Conservation (phyloP, 2,329 filamentous ascomycete genomes). For the Fusarium sp. region DNA sequence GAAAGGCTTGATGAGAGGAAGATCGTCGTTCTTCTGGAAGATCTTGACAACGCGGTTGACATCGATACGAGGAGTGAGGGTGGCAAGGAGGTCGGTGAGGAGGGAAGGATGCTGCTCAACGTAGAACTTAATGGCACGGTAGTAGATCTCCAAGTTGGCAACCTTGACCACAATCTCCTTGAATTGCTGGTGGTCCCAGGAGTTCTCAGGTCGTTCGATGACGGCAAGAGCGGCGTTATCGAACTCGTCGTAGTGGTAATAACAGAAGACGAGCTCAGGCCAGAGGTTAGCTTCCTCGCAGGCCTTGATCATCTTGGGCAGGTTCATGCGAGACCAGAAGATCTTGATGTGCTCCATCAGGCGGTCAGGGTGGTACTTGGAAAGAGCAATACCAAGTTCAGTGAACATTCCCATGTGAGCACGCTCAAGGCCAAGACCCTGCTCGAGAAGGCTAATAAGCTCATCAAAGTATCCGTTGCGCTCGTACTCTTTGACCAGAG, state of each 20-base stretch:
- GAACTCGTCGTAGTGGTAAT: conserved; percentile 98
- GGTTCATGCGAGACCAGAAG: conserved; percentile 98
- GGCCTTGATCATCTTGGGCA: conserved; percentile 94
- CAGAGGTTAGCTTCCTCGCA: conserved; percentile 95
- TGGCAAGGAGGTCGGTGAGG: conserved; percentile 93
- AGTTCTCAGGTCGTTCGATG: conserved; percentile 97
- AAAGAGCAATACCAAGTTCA: conserved; percentile 87
- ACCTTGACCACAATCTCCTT: conserved; percentile 99
- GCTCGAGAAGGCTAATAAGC: conserved; percentile 92
- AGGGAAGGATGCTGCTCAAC: conserved; percentile 96
- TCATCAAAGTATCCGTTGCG: conserved; percentile 98
- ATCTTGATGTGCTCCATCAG: conserved; percentile 99
- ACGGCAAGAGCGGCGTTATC: conserved; percentile 97
- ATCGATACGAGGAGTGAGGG: conserved; percentile 91
- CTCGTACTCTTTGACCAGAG: conserved; percentile 97
- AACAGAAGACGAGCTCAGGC: conserved; percentile 98
- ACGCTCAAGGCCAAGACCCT: conserved; percentile 90
- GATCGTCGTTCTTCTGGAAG: conserved; percentile 98
- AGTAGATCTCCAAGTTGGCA: conserved; percentile 98
- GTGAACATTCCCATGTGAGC: conserved; percentile 99
- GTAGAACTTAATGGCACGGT: conserved; percentile 96
- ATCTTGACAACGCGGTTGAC: conserved; percentile 99
- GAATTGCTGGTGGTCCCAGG: conserved; percentile 99
- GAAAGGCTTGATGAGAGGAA: conserved; percentile 99
- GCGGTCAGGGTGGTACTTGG: conserved; percentile 93